Evolutionary conservation across 73 alveolate species (phyloP).

Genomic region (Tetrahymena malaccensis): DNA sequence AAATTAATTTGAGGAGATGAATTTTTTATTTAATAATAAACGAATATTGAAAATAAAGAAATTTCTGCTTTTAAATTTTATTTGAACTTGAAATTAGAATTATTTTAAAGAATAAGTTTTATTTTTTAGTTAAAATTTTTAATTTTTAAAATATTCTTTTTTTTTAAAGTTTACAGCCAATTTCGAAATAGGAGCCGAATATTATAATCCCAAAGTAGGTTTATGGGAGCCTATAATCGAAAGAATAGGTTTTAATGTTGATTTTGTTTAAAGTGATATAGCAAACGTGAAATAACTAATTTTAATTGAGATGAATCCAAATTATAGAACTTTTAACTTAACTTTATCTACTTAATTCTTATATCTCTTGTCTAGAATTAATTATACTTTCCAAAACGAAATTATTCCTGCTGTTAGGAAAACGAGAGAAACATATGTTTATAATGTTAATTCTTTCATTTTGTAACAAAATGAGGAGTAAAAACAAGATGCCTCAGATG

Average conservation of each 20-base stretch:
- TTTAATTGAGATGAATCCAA: conserved; percentile 1
- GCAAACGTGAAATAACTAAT: neutral
- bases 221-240: conserved; percentile 32
- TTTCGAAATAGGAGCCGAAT: neutral
- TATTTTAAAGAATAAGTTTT: no score
- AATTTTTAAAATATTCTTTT: neutral
- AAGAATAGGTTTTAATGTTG: neutral
- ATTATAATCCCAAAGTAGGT: conserved; percentile 1
- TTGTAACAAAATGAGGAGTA: neutral
- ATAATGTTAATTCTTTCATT: neutral
- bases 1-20: no score
- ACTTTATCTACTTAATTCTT: neutral
- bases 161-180: neutral
- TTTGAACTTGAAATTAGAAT: no score
- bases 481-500: neutral
- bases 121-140: no score
- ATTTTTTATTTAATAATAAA: no score
- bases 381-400: neutral
- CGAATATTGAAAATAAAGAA: no score
- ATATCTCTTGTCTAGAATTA: neutral
- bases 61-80: no score
- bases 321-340: neutral
- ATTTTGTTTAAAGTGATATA: neutral
- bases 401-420: neutral
- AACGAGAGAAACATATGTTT: neutral